phyloP scores from a whole-genome alignment of 495 filamentous ascomycete species.

The Penicillium cataractarum region DNA sequence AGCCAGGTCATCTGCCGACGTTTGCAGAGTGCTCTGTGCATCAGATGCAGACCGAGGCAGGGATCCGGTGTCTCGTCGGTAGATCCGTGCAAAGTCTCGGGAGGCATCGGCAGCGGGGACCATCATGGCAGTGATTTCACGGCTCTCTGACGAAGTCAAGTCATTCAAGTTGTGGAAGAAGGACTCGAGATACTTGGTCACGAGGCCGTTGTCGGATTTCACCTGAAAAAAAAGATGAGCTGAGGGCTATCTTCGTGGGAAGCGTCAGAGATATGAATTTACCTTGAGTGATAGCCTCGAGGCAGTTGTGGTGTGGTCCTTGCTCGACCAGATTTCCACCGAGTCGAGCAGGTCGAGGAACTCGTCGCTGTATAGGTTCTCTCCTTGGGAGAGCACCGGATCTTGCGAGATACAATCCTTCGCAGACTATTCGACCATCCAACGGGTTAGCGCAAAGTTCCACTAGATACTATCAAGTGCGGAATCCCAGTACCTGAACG shows the following conservation, averaged over 20 bases:
- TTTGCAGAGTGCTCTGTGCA: conserved; percentile 9
- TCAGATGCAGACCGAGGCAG: not conserved
- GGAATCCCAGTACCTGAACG: conserved; percentile 21
- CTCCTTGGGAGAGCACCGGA: conserved; percentile 21
- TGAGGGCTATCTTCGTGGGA: not conserved
- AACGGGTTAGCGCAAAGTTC: conserved; percentile 3
- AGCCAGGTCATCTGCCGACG: conserved; percentile 13
- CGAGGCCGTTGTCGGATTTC: conserved; percentile 3
- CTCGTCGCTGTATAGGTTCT: conserved; percentile 16
- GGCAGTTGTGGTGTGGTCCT: conserved; percentile 18
- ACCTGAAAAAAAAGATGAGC: conserved; percentile 8
- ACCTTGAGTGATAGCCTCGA: conserved; percentile 36
- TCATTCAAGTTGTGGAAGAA: conserved; percentile 26
- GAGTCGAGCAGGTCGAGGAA: conserved; percentile 25
- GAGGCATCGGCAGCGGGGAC: conserved; percentile 15
- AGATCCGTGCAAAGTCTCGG: not conserved
- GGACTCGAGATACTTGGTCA: conserved; percentile 20
- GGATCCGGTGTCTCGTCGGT: conserved; percentile 6
- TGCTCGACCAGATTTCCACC: conserved; percentile 34
- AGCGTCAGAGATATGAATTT: not conserved
- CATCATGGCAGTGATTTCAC: conserved; percentile 30
- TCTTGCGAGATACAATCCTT: conserved; percentile 30
- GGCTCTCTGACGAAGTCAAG: conserved; percentile 18
- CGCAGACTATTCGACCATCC: conserved; percentile 13
- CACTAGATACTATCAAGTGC: too few relatives aligned